Evolutionary conservation across 75 land plant species (phyloP).

Genomic region (Cunninghamia lanceolata): DNA sequence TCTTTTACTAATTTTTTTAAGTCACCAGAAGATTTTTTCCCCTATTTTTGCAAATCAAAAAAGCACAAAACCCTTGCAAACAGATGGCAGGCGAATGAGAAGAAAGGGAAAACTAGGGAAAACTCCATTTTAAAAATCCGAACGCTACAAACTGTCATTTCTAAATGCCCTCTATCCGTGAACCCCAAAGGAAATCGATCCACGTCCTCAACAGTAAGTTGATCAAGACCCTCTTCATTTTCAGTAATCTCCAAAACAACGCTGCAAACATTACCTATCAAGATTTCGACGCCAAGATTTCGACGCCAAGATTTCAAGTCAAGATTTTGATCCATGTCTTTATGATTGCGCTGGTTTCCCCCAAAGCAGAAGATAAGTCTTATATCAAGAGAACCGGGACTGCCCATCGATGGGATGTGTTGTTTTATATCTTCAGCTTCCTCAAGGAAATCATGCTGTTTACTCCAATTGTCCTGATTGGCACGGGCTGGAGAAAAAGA

Average conservation of each 20-base stretch:
- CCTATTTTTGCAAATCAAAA: too few relatives aligned
- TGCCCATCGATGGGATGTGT: too few relatives aligned
- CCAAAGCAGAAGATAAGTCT: constrained; percentile 77
- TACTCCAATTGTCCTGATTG: constrained; percentile 71
- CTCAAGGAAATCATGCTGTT: constrained; percentile 65
- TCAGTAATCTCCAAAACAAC: constrained; percentile 22
- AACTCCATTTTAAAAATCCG: too few relatives aligned
- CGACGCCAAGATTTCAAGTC: too few relatives aligned
- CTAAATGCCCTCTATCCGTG: too few relatives aligned
- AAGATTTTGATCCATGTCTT: constrained; percentile 72
- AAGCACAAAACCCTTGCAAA: too few relatives aligned
- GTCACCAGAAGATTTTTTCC: too few relatives aligned
- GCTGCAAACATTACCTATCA: constrained; percentile 6
- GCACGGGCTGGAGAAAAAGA: constrained; percentile 88
- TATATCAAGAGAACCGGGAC: constrained; percentile 65
- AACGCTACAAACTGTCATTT: too few relatives aligned
- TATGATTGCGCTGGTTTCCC: constrained; percentile 54
- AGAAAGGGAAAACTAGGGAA: too few relatives aligned
- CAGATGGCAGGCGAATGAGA: too few relatives aligned
- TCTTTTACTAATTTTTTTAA: too few relatives aligned
- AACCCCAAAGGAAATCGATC: constrained; percentile 24
- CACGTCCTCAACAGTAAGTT: constrained; percentile 40
- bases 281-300: constrained; percentile 46
- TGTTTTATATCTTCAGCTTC: constrained; percentile 77
- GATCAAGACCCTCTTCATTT: constrained; percentile 36